Base-by-base conservation (phyloP, 768 basidiomycete species). In the Hygrocybe coccinea region DNA sequence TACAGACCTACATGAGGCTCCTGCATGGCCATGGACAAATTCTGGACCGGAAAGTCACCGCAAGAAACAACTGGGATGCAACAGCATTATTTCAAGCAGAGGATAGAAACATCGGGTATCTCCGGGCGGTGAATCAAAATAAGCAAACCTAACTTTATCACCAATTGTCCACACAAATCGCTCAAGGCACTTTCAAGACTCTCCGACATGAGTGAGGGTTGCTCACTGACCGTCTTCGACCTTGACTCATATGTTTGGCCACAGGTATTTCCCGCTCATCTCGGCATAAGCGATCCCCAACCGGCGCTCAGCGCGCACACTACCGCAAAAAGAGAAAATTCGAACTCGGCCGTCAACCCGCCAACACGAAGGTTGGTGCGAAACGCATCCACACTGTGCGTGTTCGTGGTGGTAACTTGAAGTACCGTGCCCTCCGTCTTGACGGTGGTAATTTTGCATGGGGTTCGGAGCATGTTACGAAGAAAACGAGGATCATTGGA, bases 291-390 rank as follows among this genome's bases (percentile, higher is more conserved):
- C 92, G 95, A 71, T 89, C 93, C 63, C 87, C 83, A 65, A 87
- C 92, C 48, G 95, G 91, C 67, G 91, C 89, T 57, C 89, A 93
- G 76, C 87, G 89, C 66, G 85, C 93, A 65, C 85, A 89, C 78
- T 95, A 94, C 80, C 92, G 95, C 82, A 99, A 99, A 85, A 99
- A 98, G 91, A 87, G 97, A 87, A 97, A 98, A 80, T 98, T 98
- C 77, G 97, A 99, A 83, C 86, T 97, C 67, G 97, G 95, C 71
- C 93, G 97, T 71, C 97, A 98, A 73, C 80, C 97, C 56, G 97
- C 97, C 64, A 93, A 79, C 83, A 99, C 97, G 70, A 97, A 91
- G 80, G 86, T 99, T 62, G 95, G 97, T 50, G 68, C 87, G 54
- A 98, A 98, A 80, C 91, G 97, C 58, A 78, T 99, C 66, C 97